phyloP scores from a whole-genome alignment of 805 yeast genomes.

The Metschnikowia cubensis region DNA sequence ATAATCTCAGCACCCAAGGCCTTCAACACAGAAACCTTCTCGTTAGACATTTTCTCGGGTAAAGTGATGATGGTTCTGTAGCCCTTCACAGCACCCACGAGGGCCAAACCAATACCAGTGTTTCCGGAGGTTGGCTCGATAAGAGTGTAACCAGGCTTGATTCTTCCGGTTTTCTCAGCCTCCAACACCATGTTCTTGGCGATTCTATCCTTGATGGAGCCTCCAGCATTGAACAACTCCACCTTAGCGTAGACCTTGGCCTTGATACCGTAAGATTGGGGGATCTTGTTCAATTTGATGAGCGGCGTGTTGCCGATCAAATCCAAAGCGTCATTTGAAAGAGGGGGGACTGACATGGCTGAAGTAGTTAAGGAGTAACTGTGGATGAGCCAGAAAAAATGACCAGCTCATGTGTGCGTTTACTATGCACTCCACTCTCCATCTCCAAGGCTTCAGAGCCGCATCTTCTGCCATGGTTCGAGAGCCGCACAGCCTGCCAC shows the following conservation, averaged over 20 bases:
- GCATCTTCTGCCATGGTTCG: background rate
- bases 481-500: background rate
- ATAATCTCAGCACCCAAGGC: slow-evolving; percentile 89
- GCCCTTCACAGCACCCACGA: slow-evolving; percentile 83
- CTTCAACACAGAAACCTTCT: slow-evolving; percentile 80
- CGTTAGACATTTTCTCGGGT: slow-evolving; percentile 91
- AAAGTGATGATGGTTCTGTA: slow-evolving; percentile 82
- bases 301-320: slow-evolving; percentile 85
- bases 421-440: background rate
- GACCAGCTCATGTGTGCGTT: background rate
- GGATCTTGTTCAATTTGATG: slow-evolving; percentile 69
- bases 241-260: slow-evolving; percentile 71
- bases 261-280: slow-evolving; percentile 70
- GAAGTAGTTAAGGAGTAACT: background rate
- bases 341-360: slow-evolving; percentile 30
- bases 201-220: slow-evolving; percentile 85
- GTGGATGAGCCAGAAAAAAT: slow-evolving; percentile 4
- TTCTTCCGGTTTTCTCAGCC: slow-evolving; percentile 72
- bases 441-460: background rate
- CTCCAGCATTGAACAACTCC: slow-evolving; percentile 85
- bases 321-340: slow-evolving; percentile 57
- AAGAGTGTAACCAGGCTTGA: slow-evolving; percentile 80
- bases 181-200: slow-evolving; percentile 83
- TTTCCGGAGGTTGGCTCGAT: slow-evolving; percentile 91
- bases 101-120: slow-evolving; percentile 87